These are phyloP conservation scores for Ogataea saltuana DNA, from an alignment of 805 yeast species.

Conservation along the genomic window DNA sequence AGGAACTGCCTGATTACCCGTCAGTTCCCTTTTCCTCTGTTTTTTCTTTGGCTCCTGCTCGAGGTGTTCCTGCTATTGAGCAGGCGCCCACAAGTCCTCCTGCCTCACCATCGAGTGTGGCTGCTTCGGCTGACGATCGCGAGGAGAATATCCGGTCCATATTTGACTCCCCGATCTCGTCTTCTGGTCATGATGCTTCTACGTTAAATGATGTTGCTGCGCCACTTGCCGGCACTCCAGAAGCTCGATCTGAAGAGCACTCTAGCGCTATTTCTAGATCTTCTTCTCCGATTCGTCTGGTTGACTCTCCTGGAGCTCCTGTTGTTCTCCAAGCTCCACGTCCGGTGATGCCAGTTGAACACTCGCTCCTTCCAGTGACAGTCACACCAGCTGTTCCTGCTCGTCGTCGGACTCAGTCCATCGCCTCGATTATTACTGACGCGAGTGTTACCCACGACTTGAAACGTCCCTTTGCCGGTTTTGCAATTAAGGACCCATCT, in stretches of 20 bases:
- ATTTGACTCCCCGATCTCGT: background rate
- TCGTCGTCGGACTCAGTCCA: conserved; percentile 1
- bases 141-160: too few species aligned
- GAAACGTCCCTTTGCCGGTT: background rate
- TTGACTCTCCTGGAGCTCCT: background rate
- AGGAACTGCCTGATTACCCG: background rate
- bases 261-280: background rate
- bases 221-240: background rate
- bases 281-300: background rate
- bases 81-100: background rate
- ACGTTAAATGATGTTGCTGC: background rate
- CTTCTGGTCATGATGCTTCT: background rate
- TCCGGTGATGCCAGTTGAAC: background rate
- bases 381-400: too few species aligned
- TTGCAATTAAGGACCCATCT: background rate
- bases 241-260: background rate
- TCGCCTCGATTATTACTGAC: background rate
- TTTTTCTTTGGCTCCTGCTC: background rate
- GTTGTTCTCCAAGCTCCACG: background rate
- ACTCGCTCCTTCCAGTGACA: background rate
- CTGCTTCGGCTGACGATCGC: background rate
- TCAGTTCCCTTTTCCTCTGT: background rate
- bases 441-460: background rate
- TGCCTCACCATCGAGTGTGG: background rate
- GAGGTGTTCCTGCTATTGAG: background rate